Percentiles rank a stretch among this genome's conserved stretches.
These are phyloP conservation scores for Kuraishia capsulata DNA, from an alignment of 805 yeast species.

Conservation along the genomic window DNA sequence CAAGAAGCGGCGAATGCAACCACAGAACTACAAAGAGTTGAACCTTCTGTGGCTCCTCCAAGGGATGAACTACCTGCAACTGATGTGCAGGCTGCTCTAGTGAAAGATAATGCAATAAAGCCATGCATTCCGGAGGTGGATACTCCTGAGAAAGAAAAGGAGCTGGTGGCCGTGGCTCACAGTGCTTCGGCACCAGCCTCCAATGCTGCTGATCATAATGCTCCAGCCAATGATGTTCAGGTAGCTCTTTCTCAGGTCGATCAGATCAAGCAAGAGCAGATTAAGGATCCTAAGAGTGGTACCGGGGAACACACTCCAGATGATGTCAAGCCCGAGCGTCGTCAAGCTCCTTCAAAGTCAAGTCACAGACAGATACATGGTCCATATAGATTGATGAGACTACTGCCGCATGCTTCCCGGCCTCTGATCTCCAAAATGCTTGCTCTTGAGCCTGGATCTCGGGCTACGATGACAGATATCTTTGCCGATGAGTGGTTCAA, in stretches of 20 bases:
- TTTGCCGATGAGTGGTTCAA: constrained; percentile 64
- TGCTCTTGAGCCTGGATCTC: constrained; percentile 44
- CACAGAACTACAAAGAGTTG: neutral
- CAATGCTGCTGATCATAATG: too few relatives aligned
- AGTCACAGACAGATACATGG: constrained; percentile 60
- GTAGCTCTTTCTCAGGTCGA: too few relatives aligned
- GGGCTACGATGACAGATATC: constrained; percentile 63
- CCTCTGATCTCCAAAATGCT: constrained; percentile 65
- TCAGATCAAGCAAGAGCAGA: neutral
- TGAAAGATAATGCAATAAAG: too few relatives aligned
- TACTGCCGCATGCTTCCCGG: constrained; percentile 76
- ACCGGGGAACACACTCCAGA: constrained; percentile 4
- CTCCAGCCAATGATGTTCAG: too few relatives aligned
- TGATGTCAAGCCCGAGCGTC: constrained; percentile 22
- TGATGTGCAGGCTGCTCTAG: too few relatives aligned
- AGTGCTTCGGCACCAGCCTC: neutral
- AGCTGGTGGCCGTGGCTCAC: neutral
- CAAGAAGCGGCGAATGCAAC: too few relatives aligned
- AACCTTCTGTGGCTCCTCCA: neutral
- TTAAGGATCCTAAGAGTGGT: constrained; percentile 1
- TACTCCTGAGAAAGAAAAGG: neutral
- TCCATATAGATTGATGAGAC: constrained; percentile 72
- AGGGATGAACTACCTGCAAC: neutral
- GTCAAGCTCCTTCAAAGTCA: constrained; percentile 17
- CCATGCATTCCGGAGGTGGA: neutral